Percentiles rank a stretch among this genome's conserved stretches.
Evolutionary conservation across 352 stramenopile species (phyloP).

Genomic region (Pythium phragmitis): DNA sequence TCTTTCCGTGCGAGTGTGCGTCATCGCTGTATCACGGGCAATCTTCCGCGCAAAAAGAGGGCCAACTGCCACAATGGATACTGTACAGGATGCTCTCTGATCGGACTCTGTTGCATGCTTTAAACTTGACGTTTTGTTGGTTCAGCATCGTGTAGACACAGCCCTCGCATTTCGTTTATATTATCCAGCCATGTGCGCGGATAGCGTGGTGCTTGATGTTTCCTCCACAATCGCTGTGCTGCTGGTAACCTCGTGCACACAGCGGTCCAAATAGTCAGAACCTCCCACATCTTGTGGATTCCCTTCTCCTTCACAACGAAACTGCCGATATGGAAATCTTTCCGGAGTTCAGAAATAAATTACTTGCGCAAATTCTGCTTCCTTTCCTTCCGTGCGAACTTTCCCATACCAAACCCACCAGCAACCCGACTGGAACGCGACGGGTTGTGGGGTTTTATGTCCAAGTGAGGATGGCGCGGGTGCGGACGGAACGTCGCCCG

Average conservation of each 20-base stretch:
- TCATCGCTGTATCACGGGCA: background rate
- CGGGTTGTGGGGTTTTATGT: conserved; percentile 19
- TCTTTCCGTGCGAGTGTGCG: conserved; percentile 17
- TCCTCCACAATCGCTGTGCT: background rate
- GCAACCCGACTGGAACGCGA: conserved; percentile 23
- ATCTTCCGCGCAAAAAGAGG: background rate
- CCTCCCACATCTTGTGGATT: conserved; percentile 15
- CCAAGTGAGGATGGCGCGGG: conserved; percentile 27
- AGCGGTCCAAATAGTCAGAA: conserved; percentile 17
- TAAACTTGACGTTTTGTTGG: background rate
- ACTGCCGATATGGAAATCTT: conserved; percentile 8
- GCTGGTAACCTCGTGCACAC: conserved; percentile 1
- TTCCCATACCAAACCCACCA: conserved; percentile 14
- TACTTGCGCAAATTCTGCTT: conserved; percentile 25
- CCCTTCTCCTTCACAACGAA: conserved; percentile 5
- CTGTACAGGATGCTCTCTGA: background rate
- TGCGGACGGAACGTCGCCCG: conserved; percentile 6
- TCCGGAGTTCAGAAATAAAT: conserved; percentile 12
- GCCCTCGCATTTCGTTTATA: background rate
- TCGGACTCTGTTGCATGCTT: background rate
- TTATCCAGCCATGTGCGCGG: background rate
- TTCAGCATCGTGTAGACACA: background rate
- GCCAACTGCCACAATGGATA: background rate
- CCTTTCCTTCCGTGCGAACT: conserved; percentile 27
- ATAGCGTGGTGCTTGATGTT: background rate